Conservation (phyloP, 345 rosid species). For the Syzygium jambos region DNA sequence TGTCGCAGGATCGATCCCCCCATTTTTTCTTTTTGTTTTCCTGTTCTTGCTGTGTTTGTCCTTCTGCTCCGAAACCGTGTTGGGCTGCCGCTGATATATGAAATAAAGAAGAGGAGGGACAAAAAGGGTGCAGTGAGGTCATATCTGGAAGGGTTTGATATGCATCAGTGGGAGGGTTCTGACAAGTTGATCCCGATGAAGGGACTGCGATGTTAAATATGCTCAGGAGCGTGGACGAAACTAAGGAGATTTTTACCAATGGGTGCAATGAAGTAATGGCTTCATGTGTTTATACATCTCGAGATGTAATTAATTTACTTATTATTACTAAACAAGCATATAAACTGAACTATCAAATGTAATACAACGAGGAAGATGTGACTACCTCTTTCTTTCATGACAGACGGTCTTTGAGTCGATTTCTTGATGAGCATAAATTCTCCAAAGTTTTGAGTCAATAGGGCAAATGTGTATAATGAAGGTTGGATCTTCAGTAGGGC, state of each 20-base stretch:
- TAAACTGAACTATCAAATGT: not conserved
- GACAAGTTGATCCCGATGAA: not conserved
- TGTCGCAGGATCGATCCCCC: not conserved
- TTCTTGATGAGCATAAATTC: not conserved
- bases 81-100: not conserved
- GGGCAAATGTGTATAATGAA: not conserved
- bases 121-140: not conserved
- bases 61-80: not conserved
- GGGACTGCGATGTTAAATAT: not conserved
- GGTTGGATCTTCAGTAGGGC: not conserved
- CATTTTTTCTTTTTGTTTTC: not conserved
- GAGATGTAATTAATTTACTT: not conserved
- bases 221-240: not conserved
- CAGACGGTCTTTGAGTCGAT: not conserved
- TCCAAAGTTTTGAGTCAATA: not conserved
- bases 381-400: not conserved
- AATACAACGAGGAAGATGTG: not conserved
- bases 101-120: not conserved
- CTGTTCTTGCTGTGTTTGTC: not conserved
- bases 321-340: not conserved
- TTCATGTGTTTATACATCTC: not conserved
- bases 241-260: not conserved
- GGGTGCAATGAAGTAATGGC: not conserved
- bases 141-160: not conserved
- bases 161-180: not conserved